These are phyloP conservation scores for Carnegiea gigantea DNA, from an alignment of 179 eudicot genomes.

Conservation along the genomic window DNA sequence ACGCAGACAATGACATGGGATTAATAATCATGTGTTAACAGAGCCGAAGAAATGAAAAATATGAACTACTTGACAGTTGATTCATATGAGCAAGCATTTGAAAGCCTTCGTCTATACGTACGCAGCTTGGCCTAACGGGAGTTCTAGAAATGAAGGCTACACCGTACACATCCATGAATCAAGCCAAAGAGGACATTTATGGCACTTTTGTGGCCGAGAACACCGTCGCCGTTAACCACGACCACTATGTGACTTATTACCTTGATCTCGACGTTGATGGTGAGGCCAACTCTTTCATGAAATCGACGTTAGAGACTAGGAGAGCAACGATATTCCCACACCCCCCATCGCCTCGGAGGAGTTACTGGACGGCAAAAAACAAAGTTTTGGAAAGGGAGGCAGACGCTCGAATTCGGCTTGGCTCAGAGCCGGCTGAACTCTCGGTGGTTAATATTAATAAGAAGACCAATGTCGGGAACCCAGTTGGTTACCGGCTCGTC, in stretches of 20 bases:
- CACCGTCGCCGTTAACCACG: constrained; percentile 59
- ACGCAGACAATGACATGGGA: no score
- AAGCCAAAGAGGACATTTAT: constrained; percentile 32
- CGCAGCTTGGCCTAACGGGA: constrained; percentile 72
- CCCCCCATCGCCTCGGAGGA: constrained; percentile 52
- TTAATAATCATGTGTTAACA: no score
- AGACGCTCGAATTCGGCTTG: constrained; percentile 45
- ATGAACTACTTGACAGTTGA: no score
- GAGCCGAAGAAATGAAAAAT: no score
- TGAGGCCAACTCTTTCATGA: constrained; percentile 48
- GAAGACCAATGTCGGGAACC: constrained; percentile 63
- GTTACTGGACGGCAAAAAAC: constrained; percentile 59
- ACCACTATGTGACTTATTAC: constrained; percentile 66
- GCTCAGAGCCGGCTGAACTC: constrained; percentile 48
- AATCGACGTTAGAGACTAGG: constrained; percentile 34
- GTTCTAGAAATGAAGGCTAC: constrained; percentile 69
- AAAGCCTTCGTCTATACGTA: neutral
- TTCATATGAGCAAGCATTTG: no score
- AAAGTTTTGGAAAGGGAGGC: constrained; percentile 44
- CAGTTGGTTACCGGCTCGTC: constrained; percentile 58
- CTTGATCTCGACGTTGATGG: constrained; percentile 76
- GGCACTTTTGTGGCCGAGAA: constrained; percentile 59
- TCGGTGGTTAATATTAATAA: constrained; percentile 54
- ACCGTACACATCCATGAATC: constrained; percentile 36
- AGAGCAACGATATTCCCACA: constrained; percentile 20